Evolutionary conservation across 148 eudicot species (phyloP).

Genomic region (Heliamphora exappendiculata): DNA sequence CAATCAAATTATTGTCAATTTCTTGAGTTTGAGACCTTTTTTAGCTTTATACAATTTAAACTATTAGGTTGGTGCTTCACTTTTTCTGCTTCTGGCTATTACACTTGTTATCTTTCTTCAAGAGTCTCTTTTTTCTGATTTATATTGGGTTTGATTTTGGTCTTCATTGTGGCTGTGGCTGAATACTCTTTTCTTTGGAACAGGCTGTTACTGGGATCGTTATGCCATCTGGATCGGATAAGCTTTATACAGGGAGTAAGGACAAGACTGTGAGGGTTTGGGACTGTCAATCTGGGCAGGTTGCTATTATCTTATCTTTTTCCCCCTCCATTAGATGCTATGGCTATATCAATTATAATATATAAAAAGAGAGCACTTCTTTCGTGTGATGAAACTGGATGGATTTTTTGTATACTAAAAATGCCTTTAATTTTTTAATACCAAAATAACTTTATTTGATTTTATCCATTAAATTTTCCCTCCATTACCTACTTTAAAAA

Average conservation of each 20-base stretch:
- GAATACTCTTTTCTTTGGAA: constrained; percentile 9
- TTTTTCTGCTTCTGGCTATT: not conserved
- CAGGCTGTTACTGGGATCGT: constrained; percentile 88
- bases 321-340: too few relatives aligned
- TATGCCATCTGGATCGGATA: constrained; percentile 75
- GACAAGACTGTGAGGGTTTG: constrained; percentile 81
- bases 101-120: not conserved
- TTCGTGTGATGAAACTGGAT: too few relatives aligned
- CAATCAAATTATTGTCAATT: not conserved
- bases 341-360: too few relatives aligned
- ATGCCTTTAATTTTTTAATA: too few relatives aligned
- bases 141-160: not conserved
- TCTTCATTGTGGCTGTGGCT: constrained; percentile 8
- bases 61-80: not conserved
- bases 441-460: too few relatives aligned
- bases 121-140: not conserved
- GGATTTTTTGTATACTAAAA: too few relatives aligned
- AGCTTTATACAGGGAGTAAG: constrained; percentile 85
- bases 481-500: too few relatives aligned
- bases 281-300: constrained; percentile 99
- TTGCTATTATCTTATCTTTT: constrained; percentile 18
- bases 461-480: too few relatives aligned
- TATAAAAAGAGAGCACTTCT: too few relatives aligned
- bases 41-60: constrained; percentile 8
- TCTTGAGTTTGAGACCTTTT: not conserved